These are phyloP conservation scores for Zymoseptoria crescenta DNA, from an alignment of 2,329 filamentous ascomycete genomes.

Conservation along the genomic window DNA sequence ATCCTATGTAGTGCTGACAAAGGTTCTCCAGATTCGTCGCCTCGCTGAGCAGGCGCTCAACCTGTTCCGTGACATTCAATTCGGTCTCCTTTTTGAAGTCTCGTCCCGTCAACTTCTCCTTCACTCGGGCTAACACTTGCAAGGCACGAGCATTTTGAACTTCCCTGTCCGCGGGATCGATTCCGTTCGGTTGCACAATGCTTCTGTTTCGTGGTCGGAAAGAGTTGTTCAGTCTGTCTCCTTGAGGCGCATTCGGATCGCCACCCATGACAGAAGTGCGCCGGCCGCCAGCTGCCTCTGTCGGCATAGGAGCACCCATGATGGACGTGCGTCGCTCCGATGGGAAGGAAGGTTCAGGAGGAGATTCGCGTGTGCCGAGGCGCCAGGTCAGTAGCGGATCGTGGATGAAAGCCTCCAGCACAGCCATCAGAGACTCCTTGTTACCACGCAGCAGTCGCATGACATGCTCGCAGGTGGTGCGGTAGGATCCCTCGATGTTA, in stretches of 20 bases:
- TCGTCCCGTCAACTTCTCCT: constrained; percentile 88
- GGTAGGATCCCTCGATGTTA: constrained; percentile 98
- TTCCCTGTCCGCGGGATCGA: constrained; percentile 48
- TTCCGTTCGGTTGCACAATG: constrained; percentile 27
- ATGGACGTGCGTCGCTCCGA: constrained; percentile 55
- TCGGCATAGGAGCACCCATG: constrained; percentile 39
- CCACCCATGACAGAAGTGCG: constrained; percentile 27
- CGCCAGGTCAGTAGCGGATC: constrained; percentile 98
- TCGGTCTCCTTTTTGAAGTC: constrained; percentile 87
- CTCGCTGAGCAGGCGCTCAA: constrained; percentile 89
- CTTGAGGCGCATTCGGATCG: constrained; percentile 17
- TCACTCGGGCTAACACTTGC: constrained; percentile 83
- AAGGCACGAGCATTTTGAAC: constrained; percentile 88
- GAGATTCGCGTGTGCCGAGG: constrained; percentile 57
- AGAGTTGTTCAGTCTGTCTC: constrained; percentile 21
- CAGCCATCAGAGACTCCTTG: constrained; percentile 97
- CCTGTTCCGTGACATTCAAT: constrained; percentile 76
- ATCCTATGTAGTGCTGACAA: constrained; percentile 97
- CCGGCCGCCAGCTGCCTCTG: constrained; percentile 19
- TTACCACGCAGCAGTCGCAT: constrained; percentile 96
- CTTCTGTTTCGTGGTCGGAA: constrained; percentile 26
- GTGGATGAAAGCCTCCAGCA: constrained; percentile 97
- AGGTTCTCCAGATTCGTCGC: constrained; percentile 95
- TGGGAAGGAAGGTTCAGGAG: constrained; percentile 51
- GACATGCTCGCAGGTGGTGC: constrained; percentile 95